These are phyloP conservation scores for Ophiostoma australiae DNA, from an alignment of 2,329 filamentous ascomycete genomes.

Conservation along the genomic window DNA sequence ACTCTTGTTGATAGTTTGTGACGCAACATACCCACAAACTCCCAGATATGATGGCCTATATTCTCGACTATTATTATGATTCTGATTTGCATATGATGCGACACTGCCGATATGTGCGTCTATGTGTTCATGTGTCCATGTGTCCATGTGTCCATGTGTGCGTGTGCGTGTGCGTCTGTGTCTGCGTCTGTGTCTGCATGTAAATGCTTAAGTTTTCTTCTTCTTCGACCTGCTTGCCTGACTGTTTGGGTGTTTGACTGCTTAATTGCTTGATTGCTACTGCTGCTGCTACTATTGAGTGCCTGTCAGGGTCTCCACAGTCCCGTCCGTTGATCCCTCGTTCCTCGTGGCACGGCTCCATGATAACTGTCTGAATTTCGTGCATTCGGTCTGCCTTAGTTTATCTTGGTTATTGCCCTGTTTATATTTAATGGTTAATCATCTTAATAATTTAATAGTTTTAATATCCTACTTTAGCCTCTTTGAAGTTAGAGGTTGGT, in stretches of 20 bases:
- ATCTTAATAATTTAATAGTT: too few relatives aligned
- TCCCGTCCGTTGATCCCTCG: constrained; percentile 9
- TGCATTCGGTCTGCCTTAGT: neutral
- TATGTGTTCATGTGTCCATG: too few relatives aligned
- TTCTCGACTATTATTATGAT: neutral
- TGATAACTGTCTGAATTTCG: neutral
- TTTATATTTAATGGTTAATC: too few relatives aligned
- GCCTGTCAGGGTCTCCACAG: neutral
- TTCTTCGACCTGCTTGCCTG: too few relatives aligned
- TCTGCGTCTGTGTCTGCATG: neutral
- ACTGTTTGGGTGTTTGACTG: too few relatives aligned
- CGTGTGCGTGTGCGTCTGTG: neutral
- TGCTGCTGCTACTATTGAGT: neutral
- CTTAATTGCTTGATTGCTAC: too few relatives aligned
- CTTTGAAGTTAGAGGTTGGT: too few relatives aligned
- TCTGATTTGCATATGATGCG: constrained; percentile 6
- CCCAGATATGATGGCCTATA: neutral
- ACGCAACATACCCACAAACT: neutral
- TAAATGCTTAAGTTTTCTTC: neutral
- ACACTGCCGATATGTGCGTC: neutral
- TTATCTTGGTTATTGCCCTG: neutral
- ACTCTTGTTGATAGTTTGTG: neutral
- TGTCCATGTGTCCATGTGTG: too few relatives aligned
- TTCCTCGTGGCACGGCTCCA: constrained; percentile 5
- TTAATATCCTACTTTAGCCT: too few relatives aligned